Evolutionary conservation across 108 stramenopile species (phyloP).

Genomic region (Nitzschia palea): DNA sequence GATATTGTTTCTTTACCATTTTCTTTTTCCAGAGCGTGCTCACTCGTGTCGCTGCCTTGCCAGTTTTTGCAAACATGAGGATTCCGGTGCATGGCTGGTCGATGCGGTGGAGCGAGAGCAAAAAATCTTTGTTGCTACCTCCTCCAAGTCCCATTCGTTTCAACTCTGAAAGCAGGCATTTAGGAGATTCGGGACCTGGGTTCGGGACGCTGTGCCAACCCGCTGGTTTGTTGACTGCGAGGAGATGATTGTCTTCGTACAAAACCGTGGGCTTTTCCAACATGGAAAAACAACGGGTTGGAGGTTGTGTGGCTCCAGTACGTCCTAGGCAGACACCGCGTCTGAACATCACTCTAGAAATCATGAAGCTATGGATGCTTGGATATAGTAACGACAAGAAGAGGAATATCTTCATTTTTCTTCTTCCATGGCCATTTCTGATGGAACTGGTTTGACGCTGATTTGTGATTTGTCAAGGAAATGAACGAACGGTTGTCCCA

Average conservation of each 20-base stretch:
- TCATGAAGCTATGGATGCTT: no score
- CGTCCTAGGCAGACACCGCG: no score
- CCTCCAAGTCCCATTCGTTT: conserved; percentile 61
- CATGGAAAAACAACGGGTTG: neutral
- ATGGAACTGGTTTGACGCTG: no score
- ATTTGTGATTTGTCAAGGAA: no score
- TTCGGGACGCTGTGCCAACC: conserved; percentile 85
- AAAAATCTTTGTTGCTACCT: conserved; percentile 64
- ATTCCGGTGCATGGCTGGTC: conserved; percentile 88
- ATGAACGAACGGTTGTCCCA: no score
- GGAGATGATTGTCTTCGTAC: conserved; percentile 77
- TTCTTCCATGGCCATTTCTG: no score
- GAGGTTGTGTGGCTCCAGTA: no score
- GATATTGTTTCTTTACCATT: conserved; percentile 51
- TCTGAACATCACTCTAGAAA: no score
- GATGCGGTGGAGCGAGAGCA: conserved; percentile 74
- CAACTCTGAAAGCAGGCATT: conserved; percentile 68
- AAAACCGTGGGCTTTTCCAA: conserved; percentile 39
- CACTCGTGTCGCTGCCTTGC: conserved; percentile 74
- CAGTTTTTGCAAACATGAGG: conserved; percentile 75
- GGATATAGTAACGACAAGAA: no score
- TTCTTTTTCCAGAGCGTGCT: conserved; percentile 66
- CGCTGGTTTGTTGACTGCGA: conserved; percentile 83
- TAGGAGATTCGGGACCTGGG: conserved; percentile 20
- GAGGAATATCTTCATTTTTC: no score